phyloP scores from a whole-genome alignment of 176 grass and related monocot genomes.

The Saccharum officinarum region DNA sequence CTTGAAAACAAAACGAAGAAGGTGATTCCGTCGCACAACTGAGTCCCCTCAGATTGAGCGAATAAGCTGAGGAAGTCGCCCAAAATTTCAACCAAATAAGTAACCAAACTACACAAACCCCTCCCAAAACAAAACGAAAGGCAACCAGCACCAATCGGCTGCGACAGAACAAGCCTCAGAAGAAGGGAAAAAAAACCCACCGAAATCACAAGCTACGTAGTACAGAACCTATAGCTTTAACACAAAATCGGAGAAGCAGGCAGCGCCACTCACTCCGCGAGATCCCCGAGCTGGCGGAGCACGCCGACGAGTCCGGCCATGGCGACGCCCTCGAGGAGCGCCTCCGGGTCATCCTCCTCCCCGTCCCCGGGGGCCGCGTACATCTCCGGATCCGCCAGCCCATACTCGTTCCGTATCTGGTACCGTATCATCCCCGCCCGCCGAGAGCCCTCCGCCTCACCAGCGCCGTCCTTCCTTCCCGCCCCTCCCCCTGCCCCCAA shows the following conservation, averaged over 20 bases:
- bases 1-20: not conserved
- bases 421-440: slow-evolving; percentile 76
- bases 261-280: slow-evolving; percentile 68
- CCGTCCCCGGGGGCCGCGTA: slow-evolving; percentile 47
- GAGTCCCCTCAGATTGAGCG: not conserved
- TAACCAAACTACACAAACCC: not conserved
- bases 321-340: slow-evolving; percentile 93
- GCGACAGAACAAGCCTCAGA: not conserved
- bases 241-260: not conserved
- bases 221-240: not conserved
- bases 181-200: not conserved
- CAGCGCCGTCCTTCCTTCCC: not conserved
- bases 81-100: not conserved
- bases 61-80: not conserved
- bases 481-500: not conserved
- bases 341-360: slow-evolving; percentile 91
- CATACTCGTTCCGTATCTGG: slow-evolving; percentile 89
- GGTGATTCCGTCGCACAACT: not conserved
- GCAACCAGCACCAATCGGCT: not conserved
- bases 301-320: slow-evolving; percentile 93
- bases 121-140: not conserved
- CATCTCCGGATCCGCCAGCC: slow-evolving; percentile 70
- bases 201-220: not conserved
- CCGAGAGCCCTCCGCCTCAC: not conserved
- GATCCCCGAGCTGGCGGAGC: slow-evolving; percentile 94